phyloP scores from a whole-genome alignment of 2,329 filamentous ascomycete genomes.

The Monilinia laxa region DNA sequence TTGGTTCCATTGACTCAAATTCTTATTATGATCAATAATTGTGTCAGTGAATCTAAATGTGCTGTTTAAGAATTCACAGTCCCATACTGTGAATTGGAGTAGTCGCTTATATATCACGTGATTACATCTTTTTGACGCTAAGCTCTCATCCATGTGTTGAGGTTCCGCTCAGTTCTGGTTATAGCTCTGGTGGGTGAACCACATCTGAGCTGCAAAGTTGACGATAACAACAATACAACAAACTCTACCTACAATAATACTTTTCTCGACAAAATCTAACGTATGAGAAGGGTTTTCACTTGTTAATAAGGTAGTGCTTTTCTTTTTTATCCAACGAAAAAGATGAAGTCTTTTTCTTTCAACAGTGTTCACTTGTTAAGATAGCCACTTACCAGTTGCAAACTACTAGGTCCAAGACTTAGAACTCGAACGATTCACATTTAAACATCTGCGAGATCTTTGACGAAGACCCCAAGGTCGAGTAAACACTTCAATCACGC shows the following conservation, averaged over 20 bases:
- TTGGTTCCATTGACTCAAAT: not conserved
- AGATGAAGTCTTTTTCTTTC: slow-evolving; percentile 15
- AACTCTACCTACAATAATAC: not conserved
- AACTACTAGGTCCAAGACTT: slow-evolving; percentile 13
- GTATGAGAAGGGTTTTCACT: not conserved
- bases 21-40: not conserved
- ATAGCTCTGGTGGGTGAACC: slow-evolving; percentile 20
- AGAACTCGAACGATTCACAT: slow-evolving; percentile 1
- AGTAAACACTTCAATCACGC: not conserved
- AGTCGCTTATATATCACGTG: slow-evolving; percentile 14
- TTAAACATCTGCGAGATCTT: slow-evolving; percentile 14
- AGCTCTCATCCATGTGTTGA: slow-evolving; percentile 22
- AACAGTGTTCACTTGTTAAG: slow-evolving; percentile 21
- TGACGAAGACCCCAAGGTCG: not conserved
- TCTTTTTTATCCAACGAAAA: not conserved
- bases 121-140: slow-evolving; percentile 1
- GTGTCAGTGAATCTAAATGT: not conserved
- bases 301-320: slow-evolving; percentile 5
- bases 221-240: slow-evolving; percentile 20
- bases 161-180: slow-evolving; percentile 19
- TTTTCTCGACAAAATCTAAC: not conserved
- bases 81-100: not conserved
- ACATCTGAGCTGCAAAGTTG: slow-evolving; percentile 20
- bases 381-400: slow-evolving; percentile 21
- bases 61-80: not conserved